These are phyloP conservation scores for Pezicula carpinea DNA, from an alignment of 2,329 filamentous ascomycete genomes.

Conservation along the genomic window DNA sequence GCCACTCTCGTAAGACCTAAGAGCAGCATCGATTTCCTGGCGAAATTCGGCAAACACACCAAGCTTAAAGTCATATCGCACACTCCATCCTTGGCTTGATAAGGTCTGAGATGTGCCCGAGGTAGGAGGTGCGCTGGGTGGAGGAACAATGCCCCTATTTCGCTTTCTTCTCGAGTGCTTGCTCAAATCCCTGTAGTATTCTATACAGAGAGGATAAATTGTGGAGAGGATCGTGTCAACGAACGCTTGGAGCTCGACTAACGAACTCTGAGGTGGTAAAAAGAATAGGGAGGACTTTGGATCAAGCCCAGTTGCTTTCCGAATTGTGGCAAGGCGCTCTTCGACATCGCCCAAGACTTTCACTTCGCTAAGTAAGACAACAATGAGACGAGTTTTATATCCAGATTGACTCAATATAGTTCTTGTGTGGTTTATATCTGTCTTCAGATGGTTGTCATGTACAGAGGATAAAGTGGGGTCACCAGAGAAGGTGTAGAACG, in stretches of 20 bases:
- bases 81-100: conserved; percentile 84
- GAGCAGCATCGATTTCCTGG: conserved; percentile 83
- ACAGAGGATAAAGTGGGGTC: conserved; percentile 70
- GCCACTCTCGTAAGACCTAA: conserved; percentile 80
- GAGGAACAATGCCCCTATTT: conserved; percentile 70
- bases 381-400: conserved; percentile 72
- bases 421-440: conserved; percentile 76
- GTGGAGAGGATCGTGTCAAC: conserved; percentile 67
- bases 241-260: conserved; percentile 67
- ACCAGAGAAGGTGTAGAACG: conserved; percentile 73
- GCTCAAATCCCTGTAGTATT: conserved; percentile 93
- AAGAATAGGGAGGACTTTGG: conserved; percentile 78
- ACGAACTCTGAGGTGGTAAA: conserved; percentile 68
- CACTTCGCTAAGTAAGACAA: conserved; percentile 68
- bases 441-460: conserved; percentile 84
- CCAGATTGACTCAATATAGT: conserved; percentile 62
- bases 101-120: conserved; percentile 80
- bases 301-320: conserved; percentile 74
- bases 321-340: conserved; percentile 74
- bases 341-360: conserved; percentile 60
- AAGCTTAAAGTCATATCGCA: conserved; percentile 91
- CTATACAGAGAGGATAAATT: conserved; percentile 69
- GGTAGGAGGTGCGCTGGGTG: conserved; percentile 78
- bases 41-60: conserved; percentile 89
- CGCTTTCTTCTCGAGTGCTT: conserved; percentile 88